Conservation (phyloP, 73 alveolate genomes). For the Breviolum minutum region DNA sequence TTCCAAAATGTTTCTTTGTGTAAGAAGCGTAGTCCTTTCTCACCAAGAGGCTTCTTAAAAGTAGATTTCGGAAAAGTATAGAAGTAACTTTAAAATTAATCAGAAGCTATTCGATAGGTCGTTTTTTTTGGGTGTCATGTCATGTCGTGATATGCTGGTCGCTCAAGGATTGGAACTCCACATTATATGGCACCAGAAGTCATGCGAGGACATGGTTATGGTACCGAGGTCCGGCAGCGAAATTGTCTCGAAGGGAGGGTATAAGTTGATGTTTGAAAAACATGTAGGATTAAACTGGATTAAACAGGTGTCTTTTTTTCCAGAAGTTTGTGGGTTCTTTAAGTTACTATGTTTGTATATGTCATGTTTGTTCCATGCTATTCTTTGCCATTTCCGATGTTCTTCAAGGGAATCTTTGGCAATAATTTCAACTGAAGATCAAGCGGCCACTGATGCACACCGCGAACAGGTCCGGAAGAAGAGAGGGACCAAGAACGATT, state of each 20-base stretch:
- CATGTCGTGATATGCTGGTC: not conserved
- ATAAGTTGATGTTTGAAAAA: not conserved
- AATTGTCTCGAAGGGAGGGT: not conserved
- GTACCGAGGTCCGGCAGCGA: slow-evolving; percentile 55
- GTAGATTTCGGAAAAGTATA: not conserved
- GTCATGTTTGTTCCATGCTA: no score
- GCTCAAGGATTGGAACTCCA: slow-evolving; percentile 95
- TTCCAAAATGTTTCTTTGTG: not conserved
- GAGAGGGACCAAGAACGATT: not conserved
- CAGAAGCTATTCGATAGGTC: not conserved
- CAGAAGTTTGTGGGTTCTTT: not conserved
- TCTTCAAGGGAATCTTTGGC: no score
- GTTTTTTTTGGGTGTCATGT: not conserved
- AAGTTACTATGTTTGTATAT: not conserved
- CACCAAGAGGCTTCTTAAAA: no score
- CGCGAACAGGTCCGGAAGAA: no score
- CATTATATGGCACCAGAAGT: slow-evolving; percentile 96
- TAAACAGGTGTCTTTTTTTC: not conserved
- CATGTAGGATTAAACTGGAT: not conserved
- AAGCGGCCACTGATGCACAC: no score
- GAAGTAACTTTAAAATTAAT: not conserved
- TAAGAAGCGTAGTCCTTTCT: not conserved
- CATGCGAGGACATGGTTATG: slow-evolving; percentile 96
- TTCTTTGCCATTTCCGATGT: no score
- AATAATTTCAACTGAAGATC: no score